These are phyloP conservation scores for Cytospora leucostoma DNA, from an alignment of 2,329 filamentous ascomycete species.

Conservation along the genomic window DNA sequence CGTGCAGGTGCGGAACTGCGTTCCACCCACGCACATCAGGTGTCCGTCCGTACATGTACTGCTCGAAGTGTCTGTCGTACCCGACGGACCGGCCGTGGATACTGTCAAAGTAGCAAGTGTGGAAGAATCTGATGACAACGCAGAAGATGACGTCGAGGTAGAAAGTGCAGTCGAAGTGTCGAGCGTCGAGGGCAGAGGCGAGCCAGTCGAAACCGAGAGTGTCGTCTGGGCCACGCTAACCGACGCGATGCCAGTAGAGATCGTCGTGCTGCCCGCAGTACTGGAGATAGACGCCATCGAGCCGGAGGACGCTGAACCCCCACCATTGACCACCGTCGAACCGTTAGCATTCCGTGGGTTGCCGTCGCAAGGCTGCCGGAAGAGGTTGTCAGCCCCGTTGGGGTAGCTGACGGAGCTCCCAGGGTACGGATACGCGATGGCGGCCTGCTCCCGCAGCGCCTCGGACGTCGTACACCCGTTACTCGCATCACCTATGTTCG, in stretches of 20 bases:
- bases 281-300: background rate
- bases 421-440: conserved; percentile 63
- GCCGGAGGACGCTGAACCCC: background rate
- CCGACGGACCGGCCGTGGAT: background rate
- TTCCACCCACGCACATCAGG: conserved; percentile 20
- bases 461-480: conserved; percentile 57
- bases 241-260: background rate
- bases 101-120: background rate
- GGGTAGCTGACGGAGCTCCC: conserved; percentile 54
- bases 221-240: no score
- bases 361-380: conserved; percentile 36
- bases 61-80: background rate
- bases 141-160: background rate
- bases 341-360: conserved; percentile 32
- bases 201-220: background rate
- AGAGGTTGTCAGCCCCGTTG: conserved; percentile 37
- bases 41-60: conserved; percentile 19
- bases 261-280: background rate
- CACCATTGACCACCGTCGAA: background rate
- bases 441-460: conserved; percentile 40
- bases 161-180: background rate
- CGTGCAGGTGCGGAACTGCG: conserved; percentile 23
- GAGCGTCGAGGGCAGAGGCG: background rate
- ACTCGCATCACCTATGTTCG: conserved; percentile 54
- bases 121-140: background rate